Evolutionary conservation across 768 basidiomycete genomes (phyloP), one percentile per base, ranked within the genome.

Genomic region (Hypholoma sublateritium): DNA sequence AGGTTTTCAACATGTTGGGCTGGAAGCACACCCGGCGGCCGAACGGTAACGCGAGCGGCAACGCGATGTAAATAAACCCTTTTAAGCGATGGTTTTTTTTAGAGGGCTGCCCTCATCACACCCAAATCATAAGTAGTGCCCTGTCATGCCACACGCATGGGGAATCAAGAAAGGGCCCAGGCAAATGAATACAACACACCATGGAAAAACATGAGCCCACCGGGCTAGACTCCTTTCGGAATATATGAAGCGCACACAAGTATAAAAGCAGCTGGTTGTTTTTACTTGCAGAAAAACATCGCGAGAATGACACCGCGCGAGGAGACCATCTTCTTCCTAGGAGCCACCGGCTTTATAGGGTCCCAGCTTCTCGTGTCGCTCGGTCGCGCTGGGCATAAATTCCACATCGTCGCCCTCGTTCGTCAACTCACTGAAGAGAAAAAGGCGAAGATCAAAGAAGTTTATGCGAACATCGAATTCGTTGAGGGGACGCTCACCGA

Each of bases 291-390:
- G 9, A 32, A 32, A 32, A 32, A 3, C 36, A 21, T 36, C 46
- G 24, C 8, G 16, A 3, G 25, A 50, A 50, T 19, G 17, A 19
- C 21, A 34, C 19, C 14, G 17, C 16, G 32, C 12, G 51, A 62
- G 19, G 19, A 56, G 14, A 64, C 65, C 11, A 63, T 78, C 55
- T 75, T 80, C 64, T 68, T 78, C 50, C 65, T 79, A 14, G 78
- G 78, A 6, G 78, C 77, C 0, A 77, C 77, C 2, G 77, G 78
- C 17, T 78, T 73, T 62, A 64, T 79, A 36, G 76, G 76, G 19
- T 76, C 72, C 17, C 73, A 78, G 50, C 70, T 79, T 57, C 63
- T 79, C 5, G 13, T 68, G 1, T 54, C 69, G 16, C 63, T 77
- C 5, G 72, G 69, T 11, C 62, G 64, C 42, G 70, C 73, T 22